Base-by-base conservation (phyloP, 139 green algal genomes). In the Chlorella sorokiniana region DNA sequence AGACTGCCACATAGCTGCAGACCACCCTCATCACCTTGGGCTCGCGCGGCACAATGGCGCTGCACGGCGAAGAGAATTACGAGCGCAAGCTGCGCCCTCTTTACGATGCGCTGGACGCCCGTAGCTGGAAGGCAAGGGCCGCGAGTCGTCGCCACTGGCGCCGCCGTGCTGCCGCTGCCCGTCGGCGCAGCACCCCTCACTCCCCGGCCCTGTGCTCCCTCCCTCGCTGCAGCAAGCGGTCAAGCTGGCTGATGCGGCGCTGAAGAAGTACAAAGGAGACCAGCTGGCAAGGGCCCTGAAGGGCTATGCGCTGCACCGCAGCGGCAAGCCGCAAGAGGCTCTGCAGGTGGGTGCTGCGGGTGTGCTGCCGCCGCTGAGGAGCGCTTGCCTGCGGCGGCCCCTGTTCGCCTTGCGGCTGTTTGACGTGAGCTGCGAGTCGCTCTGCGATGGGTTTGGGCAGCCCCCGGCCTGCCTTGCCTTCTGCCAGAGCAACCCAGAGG, bases 31-130 rank as follows among this genome's bases (percentile, higher is more conserved):
- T 31, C 16, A 65, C 56, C 23, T 10, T 16, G 16, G 18, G 16
- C 56, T 65, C 18, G 38, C 8, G 11, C 31, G 54, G 4, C 54
- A 33, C 22, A 33, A 72, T 72, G 65, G 65, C 65, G 1, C 71
- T 38, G 6, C 51, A 51, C 27, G 35, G 35, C 35, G 48, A 78
- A 16, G 71, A 78, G 9, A 27, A 27, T 37, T 87, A 91, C 25
- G 91, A 97, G 40, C 76, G 91, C 18, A 90, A 90, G 35, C 76
- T 96, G 31, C 74, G 82, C 9, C 85, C 89, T 0, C 87, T 97
- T 35, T 97, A 97, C 63, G 93, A 96, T 69, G 92, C 93, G 0
- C 81, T 97, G 1, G 92, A 96, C 37, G 81, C 69, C 27, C 82
- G 90, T 3, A 96, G 93, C 76, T 92, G 81, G 61, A 97, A 96